A percentile compares a stretch with the other conserved stretches of the same genome.
These are phyloP conservation scores for Suillus tomentosus DNA, from an alignment of 768 basidiomycete genomes.

Conservation along the genomic window DNA sequence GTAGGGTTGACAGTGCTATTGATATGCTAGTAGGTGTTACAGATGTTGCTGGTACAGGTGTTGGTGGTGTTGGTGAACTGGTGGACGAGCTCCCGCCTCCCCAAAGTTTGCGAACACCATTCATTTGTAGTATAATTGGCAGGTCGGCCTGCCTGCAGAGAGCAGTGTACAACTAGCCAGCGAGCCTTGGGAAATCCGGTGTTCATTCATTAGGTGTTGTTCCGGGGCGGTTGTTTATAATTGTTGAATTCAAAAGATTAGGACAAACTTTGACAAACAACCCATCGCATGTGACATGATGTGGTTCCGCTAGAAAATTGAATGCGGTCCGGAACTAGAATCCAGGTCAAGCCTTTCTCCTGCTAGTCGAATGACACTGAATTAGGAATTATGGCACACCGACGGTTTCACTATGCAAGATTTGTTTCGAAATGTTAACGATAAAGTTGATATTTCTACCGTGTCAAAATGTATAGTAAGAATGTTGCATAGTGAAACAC, in stretches of 20 bases:
- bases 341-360: too few species aligned
- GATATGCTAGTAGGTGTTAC: constrained; percentile 12
- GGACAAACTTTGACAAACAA: not conserved
- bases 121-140: constrained; percentile 42
- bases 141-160: not conserved
- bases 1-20: too few species aligned
- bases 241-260: constrained; percentile 3
- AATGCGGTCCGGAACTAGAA: too few species aligned
- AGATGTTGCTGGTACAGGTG: constrained; percentile 16
- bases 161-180: not conserved
- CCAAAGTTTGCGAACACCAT: constrained; percentile 71
- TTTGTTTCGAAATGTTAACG: too few species aligned
- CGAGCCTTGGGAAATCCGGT: constrained; percentile 7
- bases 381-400: too few species aligned
- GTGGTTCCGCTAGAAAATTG: too few species aligned
- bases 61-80: constrained; percentile 32
- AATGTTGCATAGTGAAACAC: too few species aligned
- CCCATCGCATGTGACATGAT: not conserved
- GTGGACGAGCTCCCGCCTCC: constrained; percentile 39
- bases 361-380: too few species aligned
- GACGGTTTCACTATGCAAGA: too few species aligned
- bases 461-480: too few species aligned
- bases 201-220: not conserved
- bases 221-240: not conserved
- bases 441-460: too few species aligned